Evolutionary conservation across 2,329 filamentous ascomycete genomes (phyloP).

Genomic region (Exophiala calicioides): DNA sequence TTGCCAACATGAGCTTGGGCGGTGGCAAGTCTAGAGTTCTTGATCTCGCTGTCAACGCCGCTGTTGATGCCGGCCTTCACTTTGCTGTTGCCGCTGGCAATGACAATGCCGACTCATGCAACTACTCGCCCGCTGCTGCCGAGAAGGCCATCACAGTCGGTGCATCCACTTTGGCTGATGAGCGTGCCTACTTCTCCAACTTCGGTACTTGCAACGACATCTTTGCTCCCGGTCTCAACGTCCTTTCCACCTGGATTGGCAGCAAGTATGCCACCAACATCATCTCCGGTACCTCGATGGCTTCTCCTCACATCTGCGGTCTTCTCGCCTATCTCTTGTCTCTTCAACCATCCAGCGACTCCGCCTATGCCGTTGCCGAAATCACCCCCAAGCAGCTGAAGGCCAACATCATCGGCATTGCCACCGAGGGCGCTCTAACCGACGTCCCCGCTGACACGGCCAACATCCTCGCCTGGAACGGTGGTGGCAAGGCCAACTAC

Average conservation of each 20-base stretch:
- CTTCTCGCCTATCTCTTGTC: constrained; percentile 97
- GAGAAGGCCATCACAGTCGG: constrained; percentile 92
- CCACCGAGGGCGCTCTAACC: constrained; percentile 73
- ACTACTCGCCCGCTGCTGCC: constrained; percentile 95
- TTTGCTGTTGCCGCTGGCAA: constrained; percentile 98
- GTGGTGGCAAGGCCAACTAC: constrained; percentile 92
- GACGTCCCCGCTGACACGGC: constrained; percentile 84
- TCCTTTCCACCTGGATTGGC: constrained; percentile 97
- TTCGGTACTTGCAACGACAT: constrained; percentile 95
- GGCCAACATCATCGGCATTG: constrained; percentile 79
- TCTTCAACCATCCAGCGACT: constrained; percentile 86
- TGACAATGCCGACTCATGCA: constrained; percentile 98
- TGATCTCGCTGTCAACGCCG: constrained; percentile 90
- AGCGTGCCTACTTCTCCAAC: constrained; percentile 99
- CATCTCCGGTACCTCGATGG: constrained; percentile 99
- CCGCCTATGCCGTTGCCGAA: constrained; percentile 82
- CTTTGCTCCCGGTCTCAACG: constrained; percentile 95
- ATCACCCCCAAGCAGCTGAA: constrained; percentile 96
- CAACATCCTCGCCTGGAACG: constrained; percentile 99
- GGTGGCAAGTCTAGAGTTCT: constrained; percentile 94
- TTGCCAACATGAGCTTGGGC: constrained; percentile 98
- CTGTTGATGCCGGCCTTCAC: constrained; percentile 87
- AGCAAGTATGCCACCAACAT: constrained; percentile 96
- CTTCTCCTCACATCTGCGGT: constrained; percentile 93
- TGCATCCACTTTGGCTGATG: constrained; percentile 88